Evolutionary conservation across 176 grass and related monocot species (phyloP).

Genomic region (Triticum turgidum): DNA sequence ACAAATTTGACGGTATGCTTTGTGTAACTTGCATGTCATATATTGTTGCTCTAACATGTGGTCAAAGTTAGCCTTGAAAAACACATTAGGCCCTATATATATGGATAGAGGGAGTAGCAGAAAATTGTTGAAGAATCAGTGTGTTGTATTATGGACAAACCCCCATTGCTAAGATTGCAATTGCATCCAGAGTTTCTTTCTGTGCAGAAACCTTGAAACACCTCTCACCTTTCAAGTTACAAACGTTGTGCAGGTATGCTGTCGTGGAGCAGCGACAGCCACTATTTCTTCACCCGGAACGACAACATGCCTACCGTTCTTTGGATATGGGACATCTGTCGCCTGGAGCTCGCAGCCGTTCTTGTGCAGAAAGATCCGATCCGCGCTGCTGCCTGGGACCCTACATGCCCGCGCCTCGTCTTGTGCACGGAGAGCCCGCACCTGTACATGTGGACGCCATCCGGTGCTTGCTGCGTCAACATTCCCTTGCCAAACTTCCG

Average conservation of each 20-base stretch:
- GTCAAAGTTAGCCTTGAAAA: too few species aligned
- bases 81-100: too few species aligned
- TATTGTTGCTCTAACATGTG: too few species aligned
- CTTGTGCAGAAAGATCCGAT: conserved; percentile 95
- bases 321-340: conserved; percentile 99
- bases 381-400: conserved; percentile 82
- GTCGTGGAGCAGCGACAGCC: conserved; percentile 82
- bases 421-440: conserved; percentile 77
- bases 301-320: conserved; percentile 85
- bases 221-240: conserved; percentile 23
- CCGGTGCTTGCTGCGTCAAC: conserved; percentile 71
- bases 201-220: conserved; percentile 9
- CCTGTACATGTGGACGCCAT: conserved; percentile 84
- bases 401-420: conserved; percentile 54
- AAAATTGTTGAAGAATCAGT: conserved; percentile 8
- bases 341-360: conserved; percentile 76
- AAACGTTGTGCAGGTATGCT: conserved; percentile 63
- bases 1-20: too few species aligned
- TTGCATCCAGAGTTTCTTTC: neutral
- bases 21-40: too few species aligned
- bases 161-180: neutral
- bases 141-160: neutral
- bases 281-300: conserved; percentile 85
- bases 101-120: neutral
- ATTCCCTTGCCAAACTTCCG: conserved; percentile 68